A percentile compares a stretch with the other conserved stretches of the same genome.
Conservation (phyloP, 2,329 filamentous ascomycete species). For the Aspergillus neoniger region DNA sequence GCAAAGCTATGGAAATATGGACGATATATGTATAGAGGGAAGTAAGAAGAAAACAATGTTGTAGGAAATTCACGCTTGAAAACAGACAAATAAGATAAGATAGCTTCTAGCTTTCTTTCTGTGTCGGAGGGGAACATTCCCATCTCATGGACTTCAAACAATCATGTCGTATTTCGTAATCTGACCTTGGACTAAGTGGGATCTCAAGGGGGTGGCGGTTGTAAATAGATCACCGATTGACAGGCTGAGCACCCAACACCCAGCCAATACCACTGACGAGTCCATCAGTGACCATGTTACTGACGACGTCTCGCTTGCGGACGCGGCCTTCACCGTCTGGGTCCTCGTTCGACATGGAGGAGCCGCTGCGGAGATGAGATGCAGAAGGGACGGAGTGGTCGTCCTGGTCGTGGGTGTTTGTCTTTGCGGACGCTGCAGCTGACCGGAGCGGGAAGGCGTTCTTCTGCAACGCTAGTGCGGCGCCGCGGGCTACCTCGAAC, state of each 20-base stretch:
- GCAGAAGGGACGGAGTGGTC: neutral
- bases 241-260: constrained; percentile 59
- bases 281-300: constrained; percentile 64
- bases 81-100: no score
- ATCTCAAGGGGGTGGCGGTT: neutral
- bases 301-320: constrained; percentile 58
- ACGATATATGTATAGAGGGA: no score
- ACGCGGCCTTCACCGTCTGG: constrained; percentile 38
- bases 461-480: constrained; percentile 51
- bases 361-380: constrained; percentile 17
- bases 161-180: neutral
- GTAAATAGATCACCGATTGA: constrained; percentile 30
- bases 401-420: constrained; percentile 4
- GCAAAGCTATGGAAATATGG: no score
- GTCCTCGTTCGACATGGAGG: constrained; percentile 13
- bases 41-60: no score
- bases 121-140: no score
- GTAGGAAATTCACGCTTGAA: no score
- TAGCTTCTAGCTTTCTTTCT: no score
- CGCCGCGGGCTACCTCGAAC: constrained; percentile 55
- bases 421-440: constrained; percentile 12
- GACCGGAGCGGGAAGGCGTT: constrained; percentile 48
- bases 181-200: no score
- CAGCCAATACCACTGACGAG: constrained; percentile 65
- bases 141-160: no score